Evolutionary conservation across 768 basidiomycete genomes (phyloP), one percentile per base, ranked within the genome.

Genomic region (Boletus tylopilopsis): DNA sequence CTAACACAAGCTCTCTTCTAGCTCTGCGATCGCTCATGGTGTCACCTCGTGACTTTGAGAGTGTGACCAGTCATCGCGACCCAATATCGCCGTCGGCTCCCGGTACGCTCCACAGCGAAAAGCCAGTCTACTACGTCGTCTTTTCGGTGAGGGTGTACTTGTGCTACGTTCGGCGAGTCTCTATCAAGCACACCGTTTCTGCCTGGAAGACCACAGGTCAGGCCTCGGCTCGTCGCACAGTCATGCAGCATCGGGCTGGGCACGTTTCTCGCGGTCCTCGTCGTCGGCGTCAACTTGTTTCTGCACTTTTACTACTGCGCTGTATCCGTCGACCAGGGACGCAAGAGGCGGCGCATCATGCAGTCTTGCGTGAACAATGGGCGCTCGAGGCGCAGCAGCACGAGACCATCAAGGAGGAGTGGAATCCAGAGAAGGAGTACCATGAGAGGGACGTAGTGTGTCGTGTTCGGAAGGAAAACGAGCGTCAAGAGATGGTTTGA

Each of bases 311-410:
- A 0, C 15, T 34, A 42, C 35, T 59, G 53, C 19, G 1, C 12
- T 53, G 19, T 60, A 53, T 19, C 54, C 58, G 4, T 45, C 9
- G 13, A 23, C 39, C 3, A 60, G 50, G 58, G 6, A 15, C 3
- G 16, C n/a, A n/a, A n/a, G n/a, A n/a, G n/a, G n/a, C n/a, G n/a
- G n/a, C n/a, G n/a, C n/a, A n/a, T n/a, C n/a, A n/a, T n/a, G n/a
- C n/a, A n/a, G n/a, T n/a, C n/a, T n/a, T n/a, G n/a, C n/a, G n/a
- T n/a, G n/a, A n/a, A n/a, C n/a, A 30, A 30, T 12, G 29, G 29
- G 29, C 12, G 29, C n/a, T n/a, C n/a, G n/a, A n/a, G n/a, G n/a
- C n/a, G n/a, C n/a, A n/a, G n/a, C n/a, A n/a, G n/a, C n/a, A 30
- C 7, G 12, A 30, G 29, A 12, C 6, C 7, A 30, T 12, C 7